Evolutionary conservation across 2,329 filamentous ascomycete species (phyloP).

Genomic region (Grosmannia penicillata): DNA sequence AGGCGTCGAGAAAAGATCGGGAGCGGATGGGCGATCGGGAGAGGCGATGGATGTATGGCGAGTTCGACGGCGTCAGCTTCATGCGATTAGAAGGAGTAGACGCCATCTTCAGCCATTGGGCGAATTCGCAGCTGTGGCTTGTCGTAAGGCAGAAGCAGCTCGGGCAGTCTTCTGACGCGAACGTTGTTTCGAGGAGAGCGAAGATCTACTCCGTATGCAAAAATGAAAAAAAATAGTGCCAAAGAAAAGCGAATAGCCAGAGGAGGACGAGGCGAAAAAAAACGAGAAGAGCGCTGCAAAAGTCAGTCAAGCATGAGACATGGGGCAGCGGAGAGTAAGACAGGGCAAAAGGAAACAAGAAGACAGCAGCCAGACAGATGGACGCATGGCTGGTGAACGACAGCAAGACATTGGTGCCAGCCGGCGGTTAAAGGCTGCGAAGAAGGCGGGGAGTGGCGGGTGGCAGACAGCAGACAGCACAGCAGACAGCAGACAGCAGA

Average conservation of each 20-base stretch:
- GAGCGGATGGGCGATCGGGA: conserved; percentile 47
- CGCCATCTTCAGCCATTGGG: conserved; percentile 44
- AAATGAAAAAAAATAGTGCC: not conserved
- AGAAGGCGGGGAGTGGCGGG: no score
- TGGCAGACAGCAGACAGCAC: not conserved
- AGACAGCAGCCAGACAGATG: no score
- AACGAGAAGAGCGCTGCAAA: not conserved
- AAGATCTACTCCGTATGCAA: no score
- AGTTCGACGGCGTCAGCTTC: conserved; percentile 63
- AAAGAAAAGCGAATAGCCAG: not conserved
- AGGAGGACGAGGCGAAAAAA: not conserved
- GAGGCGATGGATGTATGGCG: conserved; percentile 49
- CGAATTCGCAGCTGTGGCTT: conserved; percentile 1
- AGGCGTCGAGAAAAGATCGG: conserved; percentile 26
- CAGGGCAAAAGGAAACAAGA: not conserved
- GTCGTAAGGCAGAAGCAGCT: no score
- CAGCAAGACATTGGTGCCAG: no score
- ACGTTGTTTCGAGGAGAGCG: not conserved
- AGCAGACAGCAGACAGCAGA: not conserved
- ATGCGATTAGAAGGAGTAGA: conserved; percentile 45
- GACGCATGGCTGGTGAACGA: no score
- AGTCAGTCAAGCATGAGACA: no score
- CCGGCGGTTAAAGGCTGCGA: no score
- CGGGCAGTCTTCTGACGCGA: not conserved
- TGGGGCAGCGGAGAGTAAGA: not conserved